Base-by-base conservation (phyloP, 2,329 filamentous ascomycete species). In the Sarocladium kiliense region DNA sequence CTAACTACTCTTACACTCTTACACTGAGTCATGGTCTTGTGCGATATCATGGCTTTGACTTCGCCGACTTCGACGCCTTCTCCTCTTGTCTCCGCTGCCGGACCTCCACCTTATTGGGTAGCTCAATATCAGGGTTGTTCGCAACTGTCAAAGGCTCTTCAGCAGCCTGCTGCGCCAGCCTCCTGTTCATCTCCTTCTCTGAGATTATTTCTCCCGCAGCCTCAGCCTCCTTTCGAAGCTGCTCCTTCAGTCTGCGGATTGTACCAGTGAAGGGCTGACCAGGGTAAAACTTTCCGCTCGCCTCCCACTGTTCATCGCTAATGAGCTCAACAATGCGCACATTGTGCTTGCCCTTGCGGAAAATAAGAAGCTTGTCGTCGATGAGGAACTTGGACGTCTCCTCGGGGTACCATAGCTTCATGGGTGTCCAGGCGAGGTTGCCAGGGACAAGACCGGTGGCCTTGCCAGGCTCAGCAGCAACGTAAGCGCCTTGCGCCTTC, bases 281-380 rank as follows among this genome's bases (percentile, higher is more conserved):
- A 1, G 78, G 75, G 65, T 85, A 85, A 18, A 68, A 69, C 58
- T 71, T 56, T 26, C 81, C 81, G 55, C 72, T 76, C 3, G 60
- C 63, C 41, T 68, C 62, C 75, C 79, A 85, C 57, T 77, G 77
- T 47, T 80, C 72, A 63, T 87, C 80, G 58, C 69, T 71, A 27
- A 87, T 71, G 58, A 87, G 73, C 67, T 85, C 74, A 53, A 87
- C 74, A 59, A 86, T 76, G 45, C 82, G 79, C 45, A 87, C 68
- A 58, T 85, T 83, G 68, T 84, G 78, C 71, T 85, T 86, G 60
- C 83, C 83, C 64, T 78, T 82, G 59, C 84, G 80, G 54, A 87
- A 71, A 61, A 87, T 77, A 59, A 87, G 71, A 47, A 86, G 61
- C 59, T 77, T 74, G 56, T 67, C 80, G 58, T 85, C 80, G 18